Evolutionary conservation across 169 alveolate genomes (phyloP).

Genomic region (Eimeria brunetti): DNA sequence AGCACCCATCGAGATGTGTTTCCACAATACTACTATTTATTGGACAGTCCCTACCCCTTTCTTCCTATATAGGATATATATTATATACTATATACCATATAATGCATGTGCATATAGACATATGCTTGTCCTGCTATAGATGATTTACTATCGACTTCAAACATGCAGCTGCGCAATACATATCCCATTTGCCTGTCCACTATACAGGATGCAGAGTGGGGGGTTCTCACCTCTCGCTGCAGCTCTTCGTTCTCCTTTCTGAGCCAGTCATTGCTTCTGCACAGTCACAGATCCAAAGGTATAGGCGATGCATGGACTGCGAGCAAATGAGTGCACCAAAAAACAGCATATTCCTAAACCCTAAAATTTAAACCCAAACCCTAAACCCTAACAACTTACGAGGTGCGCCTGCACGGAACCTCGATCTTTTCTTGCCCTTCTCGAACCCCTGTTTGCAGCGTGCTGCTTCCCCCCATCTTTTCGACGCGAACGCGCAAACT

Average conservation of each 20-base stretch:
- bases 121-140: not conserved
- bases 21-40: not conserved
- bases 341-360: not conserved
- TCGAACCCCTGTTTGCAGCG: not conserved
- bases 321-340: not conserved
- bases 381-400: slow-evolving; percentile 18
- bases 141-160: not conserved
- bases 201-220: not conserved
- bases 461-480: not conserved
- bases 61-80: not conserved
- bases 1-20: not conserved
- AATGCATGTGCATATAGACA: too few species aligned
- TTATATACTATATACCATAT: not conserved
- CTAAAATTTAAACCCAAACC: too few species aligned
- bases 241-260: slow-evolving; percentile 43
- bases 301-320: not conserved
- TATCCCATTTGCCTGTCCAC: not conserved
- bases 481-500: slow-evolving; percentile 19
- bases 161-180: not conserved
- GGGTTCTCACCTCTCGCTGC: slow-evolving; percentile 29
- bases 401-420: not conserved
- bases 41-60: not conserved
- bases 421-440: not conserved
- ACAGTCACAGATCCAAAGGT: not conserved
- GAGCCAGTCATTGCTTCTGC: slow-evolving; percentile 69